phyloP scores from a whole-genome alignment of 2,329 filamentous ascomycete genomes.

The Aureobasidium subglaciale region DNA sequence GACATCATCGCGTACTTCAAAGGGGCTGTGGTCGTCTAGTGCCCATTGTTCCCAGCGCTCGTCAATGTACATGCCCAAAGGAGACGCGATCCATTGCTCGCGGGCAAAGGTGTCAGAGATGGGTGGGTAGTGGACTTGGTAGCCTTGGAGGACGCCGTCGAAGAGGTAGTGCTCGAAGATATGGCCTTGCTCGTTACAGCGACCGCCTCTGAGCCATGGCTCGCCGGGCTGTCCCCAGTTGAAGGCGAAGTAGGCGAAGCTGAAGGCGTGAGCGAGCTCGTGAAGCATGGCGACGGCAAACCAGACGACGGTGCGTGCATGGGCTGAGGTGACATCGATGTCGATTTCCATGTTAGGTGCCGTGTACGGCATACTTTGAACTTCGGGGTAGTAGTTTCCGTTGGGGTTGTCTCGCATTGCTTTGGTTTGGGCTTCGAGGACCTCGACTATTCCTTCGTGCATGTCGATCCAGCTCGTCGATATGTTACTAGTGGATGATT shows the following conservation, averaged over 20 bases:
- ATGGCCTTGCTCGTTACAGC: neutral
- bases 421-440: too few species aligned
- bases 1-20: too few species aligned
- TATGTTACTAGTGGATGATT: too few species aligned
- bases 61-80: too few species aligned
- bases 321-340: neutral
- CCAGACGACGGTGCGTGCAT: neutral
- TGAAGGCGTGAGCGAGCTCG: neutral
- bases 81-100: too few species aligned
- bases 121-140: too few species aligned
- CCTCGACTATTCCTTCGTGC: too few species aligned
- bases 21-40: too few species aligned
- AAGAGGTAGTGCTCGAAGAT: neutral
- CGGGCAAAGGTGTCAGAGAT: too few species aligned
- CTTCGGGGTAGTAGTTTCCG: neutral
- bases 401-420: too few species aligned
- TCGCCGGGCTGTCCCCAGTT: neutral
- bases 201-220: neutral
- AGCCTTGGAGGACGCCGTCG: neutral
- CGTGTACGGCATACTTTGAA: neutral
- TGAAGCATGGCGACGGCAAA: neutral
- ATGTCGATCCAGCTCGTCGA: too few species aligned
- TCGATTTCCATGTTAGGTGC: neutral
- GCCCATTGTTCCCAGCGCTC: too few species aligned
- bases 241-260: neutral